Percentiles rank a stretch among this genome's conserved stretches.
These are phyloP conservation scores for Yamadazyma kitorensis DNA, from an alignment of 805 yeast genomes.

Conservation along the genomic window DNA sequence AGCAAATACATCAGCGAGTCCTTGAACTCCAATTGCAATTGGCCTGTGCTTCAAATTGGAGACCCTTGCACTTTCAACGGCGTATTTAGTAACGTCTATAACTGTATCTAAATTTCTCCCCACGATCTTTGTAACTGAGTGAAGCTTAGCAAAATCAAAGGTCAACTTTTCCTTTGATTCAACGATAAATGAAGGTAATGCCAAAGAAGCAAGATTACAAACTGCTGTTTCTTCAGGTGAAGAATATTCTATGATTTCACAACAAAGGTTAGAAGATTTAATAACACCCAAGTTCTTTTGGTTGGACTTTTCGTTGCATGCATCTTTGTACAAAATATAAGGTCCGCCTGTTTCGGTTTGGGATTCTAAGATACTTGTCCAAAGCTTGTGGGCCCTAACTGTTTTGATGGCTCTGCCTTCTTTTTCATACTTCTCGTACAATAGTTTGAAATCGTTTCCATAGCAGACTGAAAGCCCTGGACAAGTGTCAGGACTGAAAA, in stretches of 20 bases:
- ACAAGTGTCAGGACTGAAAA: slow-evolving; percentile 86
- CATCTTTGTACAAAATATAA: slow-evolving; percentile 89
- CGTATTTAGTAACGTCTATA: slow-evolving; percentile 84
- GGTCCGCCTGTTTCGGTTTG: slow-evolving; percentile 98
- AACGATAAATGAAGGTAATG: slow-evolving; percentile 72
- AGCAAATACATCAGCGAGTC: slow-evolving; percentile 87
- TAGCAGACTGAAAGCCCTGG: slow-evolving; percentile 81
- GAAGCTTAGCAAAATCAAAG: slow-evolving; percentile 74
- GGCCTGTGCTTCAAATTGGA: slow-evolving; percentile 89
- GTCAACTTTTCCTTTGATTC: slow-evolving; percentile 36
- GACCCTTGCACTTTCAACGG: slow-evolving; percentile 67
- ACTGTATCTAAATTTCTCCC: slow-evolving; percentile 76
- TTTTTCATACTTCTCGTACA: slow-evolving; percentile 70
- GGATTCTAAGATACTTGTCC: slow-evolving; percentile 86
- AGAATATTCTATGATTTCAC: slow-evolving; percentile 91
- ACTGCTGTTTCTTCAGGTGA: slow-evolving; percentile 93
- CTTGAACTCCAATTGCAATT: slow-evolving; percentile 97
- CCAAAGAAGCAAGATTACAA: slow-evolving; percentile 90
- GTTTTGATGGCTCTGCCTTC: slow-evolving; percentile 64
- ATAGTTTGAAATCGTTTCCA: slow-evolving; percentile 76
- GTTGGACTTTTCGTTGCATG: slow-evolving; percentile 83
- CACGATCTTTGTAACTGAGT: slow-evolving; percentile 72
- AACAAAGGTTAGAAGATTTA: slow-evolving; percentile 90
- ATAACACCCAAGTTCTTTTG: slow-evolving; percentile 91
- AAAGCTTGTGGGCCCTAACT: slow-evolving; percentile 82